Evolutionary conservation across 345 rosid genomes (phyloP), one percentile per base, ranked within the genome.

Genomic region (Rhizophora mangle): DNA sequence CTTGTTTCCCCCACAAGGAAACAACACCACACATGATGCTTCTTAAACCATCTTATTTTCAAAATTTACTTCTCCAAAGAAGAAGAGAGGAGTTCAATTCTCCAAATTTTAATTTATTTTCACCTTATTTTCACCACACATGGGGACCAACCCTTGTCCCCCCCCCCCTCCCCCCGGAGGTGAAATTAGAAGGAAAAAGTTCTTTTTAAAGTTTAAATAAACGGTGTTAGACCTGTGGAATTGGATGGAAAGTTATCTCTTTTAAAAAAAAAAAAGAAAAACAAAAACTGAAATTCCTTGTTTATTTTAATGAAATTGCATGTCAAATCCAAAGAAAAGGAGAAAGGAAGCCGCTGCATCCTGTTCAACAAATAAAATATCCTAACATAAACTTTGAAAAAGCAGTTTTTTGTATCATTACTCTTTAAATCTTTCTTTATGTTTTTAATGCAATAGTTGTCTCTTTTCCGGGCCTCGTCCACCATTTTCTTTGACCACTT

Each of bases 401-500:
- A 73, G 76, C 74, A 63, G 64, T 63, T 75, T 72, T 74, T 72
- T 72, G 83, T 69, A 71, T 69, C 62, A 64, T 75, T 68, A 37
- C 54, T 64, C 73, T 64, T 65, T 68, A 64, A 66, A 60, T 76
- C 31, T 67, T 59, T 73, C 54, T 63, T 72, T 39, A 26, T 19
- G 6, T 36, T 13, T 60, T 43, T 52, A 46, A 72, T 51, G 20
- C 36, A 62, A 34, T 67, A 31, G 71, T 60, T 32, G 27, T 65
- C 52, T 74, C 59, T 61, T 60, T 27, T 66, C 26, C 52, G 31
- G 60, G 70, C 47, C 67, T 69, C 60, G 60, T 76, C 53, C 71
- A 62, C 79, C 72, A 62, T 64, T 77, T 76, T 75, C 55, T 82
- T 78, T 84, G 81, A 82, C 81, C 79, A 60, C 68, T 68, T 71